phyloP scores from a whole-genome alignment of 108 stramenopile species.

The Aurantiochytrium sp. region DNA sequence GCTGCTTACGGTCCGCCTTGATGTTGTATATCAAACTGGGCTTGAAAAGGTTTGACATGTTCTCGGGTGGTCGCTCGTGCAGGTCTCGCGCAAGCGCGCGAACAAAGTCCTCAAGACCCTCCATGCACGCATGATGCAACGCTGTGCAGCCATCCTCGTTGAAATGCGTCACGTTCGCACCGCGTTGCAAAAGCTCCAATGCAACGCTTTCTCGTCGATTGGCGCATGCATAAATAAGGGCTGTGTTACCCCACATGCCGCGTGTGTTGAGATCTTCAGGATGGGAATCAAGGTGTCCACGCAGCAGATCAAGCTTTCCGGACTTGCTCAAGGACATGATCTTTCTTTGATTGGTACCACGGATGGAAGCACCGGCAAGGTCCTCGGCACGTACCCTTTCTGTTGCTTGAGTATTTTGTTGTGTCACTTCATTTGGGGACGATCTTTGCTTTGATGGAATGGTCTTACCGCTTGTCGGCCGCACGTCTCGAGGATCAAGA shows the following conservation, averaged over 20 bases:
- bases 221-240: neutral
- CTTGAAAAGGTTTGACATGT: neutral
- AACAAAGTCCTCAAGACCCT: neutral
- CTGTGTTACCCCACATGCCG: constrained; percentile 16
- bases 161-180: neutral
- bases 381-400: too few relatives aligned
- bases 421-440: too few relatives aligned
- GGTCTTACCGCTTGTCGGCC: too few relatives aligned
- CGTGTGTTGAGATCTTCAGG: neutral
- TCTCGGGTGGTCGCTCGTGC: neutral
- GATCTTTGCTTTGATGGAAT: too few relatives aligned
- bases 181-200: neutral
- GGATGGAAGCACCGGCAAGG: neutral
- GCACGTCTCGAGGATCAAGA: too few relatives aligned
- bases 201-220: neutral
- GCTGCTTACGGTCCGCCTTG: neutral
- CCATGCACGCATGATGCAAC: neutral
- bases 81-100: neutral
- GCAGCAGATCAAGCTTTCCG: neutral
- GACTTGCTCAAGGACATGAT: neutral
- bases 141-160: constrained; percentile 7
- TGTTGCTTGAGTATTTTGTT: too few relatives aligned
- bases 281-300: neutral
- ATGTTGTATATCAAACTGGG: neutral
- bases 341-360: neutral